phyloP scores from a whole-genome alignment of 179 eudicot species.

The Silene vulgaris region DNA sequence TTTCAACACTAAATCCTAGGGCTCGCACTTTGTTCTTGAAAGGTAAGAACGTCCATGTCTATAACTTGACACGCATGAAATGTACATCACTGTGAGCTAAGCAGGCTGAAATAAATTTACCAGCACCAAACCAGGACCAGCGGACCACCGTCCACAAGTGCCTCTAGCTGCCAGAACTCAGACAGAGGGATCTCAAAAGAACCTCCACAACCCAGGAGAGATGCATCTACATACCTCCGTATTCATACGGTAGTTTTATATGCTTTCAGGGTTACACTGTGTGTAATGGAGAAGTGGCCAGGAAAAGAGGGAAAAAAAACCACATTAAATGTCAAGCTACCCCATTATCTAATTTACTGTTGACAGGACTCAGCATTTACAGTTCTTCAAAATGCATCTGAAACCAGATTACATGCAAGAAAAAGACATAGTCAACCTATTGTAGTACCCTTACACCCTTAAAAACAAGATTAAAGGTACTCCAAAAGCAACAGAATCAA shows the following conservation, averaged over 20 bases:
- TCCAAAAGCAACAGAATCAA: too few species aligned
- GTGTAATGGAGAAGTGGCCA: not conserved
- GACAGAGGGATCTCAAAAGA: constrained; percentile 2
- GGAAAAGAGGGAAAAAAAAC: not conserved
- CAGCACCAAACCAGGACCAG: constrained; percentile 8
- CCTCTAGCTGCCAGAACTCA: constrained; percentile 7
- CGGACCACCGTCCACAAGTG: constrained; percentile 3
- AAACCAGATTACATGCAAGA: too few species aligned
- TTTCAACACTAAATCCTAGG: constrained; percentile 1
- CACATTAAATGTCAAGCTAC: not conserved
- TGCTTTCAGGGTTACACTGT: not conserved
- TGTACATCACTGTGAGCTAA: constrained; percentile 6
- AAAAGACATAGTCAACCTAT: not conserved
- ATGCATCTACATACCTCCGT: not conserved
- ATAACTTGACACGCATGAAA: not conserved
- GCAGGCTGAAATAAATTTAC: constrained; percentile 8
- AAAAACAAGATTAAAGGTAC: not conserved
- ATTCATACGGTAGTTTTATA: not conserved
- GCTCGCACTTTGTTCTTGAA: constrained; percentile 13
- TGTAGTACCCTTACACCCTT: not conserved
- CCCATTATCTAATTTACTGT: not conserved
- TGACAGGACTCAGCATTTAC: not conserved
- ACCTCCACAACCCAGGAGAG: not conserved
- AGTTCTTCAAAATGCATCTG: not conserved
- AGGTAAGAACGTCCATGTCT: constrained; percentile 9